Evolutionary conservation across 441 rosid species (phyloP).

Genomic region (Gossypium lobatum): DNA sequence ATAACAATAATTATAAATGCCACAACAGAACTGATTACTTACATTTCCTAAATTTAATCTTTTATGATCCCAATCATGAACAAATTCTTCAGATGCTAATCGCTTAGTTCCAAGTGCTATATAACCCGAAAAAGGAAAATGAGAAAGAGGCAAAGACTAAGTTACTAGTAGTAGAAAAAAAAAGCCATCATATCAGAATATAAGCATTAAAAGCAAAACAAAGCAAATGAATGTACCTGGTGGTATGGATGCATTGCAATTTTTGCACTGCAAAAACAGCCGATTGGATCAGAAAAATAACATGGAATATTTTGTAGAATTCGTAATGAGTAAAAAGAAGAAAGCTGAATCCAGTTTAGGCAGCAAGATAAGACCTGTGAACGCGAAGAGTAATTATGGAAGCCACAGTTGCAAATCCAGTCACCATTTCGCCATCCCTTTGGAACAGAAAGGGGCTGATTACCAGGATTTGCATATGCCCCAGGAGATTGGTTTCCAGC

Average conservation of each 20-base stretch:
- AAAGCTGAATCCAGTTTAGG: neutral
- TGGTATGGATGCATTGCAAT: conserved; percentile 66
- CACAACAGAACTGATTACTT: conserved; percentile 22
- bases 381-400: conserved; percentile 83
- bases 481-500: conserved; percentile 36
- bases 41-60: conserved; percentile 70
- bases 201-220: neutral
- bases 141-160: neutral
- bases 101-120: conserved; percentile 66
- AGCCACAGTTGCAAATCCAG: conserved; percentile 84
- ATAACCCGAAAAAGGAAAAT: conserved; percentile 11
- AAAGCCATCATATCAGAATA: neutral
- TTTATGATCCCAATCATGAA: conserved; percentile 65
- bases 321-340: neutral
- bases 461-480: conserved; percentile 15
- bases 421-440: conserved; percentile 87
- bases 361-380: conserved; percentile 36
- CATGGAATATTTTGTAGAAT: neutral
- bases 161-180: neutral
- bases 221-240: conserved; percentile 37
- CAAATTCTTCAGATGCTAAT: conserved; percentile 65
- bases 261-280: conserved; percentile 65
- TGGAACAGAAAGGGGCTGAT: conserved; percentile 39
- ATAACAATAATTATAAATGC: neutral
- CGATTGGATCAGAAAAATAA: conserved; percentile 19